Evolutionary conservation across 1,284 basidiomycete genomes (phyloP), one percentile per base, ranked within the genome.

Genomic region (Ustilago crameri): DNA sequence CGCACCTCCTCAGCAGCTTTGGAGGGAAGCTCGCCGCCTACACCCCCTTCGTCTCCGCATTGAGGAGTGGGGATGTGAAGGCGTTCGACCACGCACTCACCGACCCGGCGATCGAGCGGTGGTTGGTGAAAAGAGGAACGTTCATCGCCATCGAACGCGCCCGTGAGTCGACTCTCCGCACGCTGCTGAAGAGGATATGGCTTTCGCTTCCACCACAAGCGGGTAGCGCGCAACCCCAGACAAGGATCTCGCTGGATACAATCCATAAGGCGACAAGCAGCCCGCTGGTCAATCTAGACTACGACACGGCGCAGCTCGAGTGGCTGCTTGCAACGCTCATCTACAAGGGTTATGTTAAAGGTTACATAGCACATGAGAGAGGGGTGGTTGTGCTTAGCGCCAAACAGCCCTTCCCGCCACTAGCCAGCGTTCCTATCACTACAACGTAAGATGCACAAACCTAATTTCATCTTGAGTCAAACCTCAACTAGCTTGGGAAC

Each of bases 311-410:
- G 66, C 95, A 98, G 84, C 90, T 93, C 17, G 95, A 98, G 84
- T 98, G 95, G 84, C 87, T 94, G 56, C 87, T 98, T 8, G 78
- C 88, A 17, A 95, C 93, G 80, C 91, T 95, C 90, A 91, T 98
- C 40, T 93, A 90, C 85, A 92, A 91, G 74, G 93, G 92, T 3
- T 93, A 91, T 83, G 90, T 98, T 83, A 88, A 91, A 59, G 95
- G 95, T 5, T 98, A 98, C 84, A 95, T 98, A 79, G 94, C 93
- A 45, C 95, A 98, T 81, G 92, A 93, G 81, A 91, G 91, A 83
- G 90, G 93, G 84, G 93, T 91, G 87, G 91, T 97, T 3, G 95
- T 98, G 3, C 84, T 98, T 51, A 89, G 92, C 1, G 89, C 89
- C 70, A 88, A 87, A 14, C 91, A 91, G 71, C 89, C 94, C 0